Conservation (phyloP, 1,139 yeast species). For the Scheffersomyces insectosa region DNA sequence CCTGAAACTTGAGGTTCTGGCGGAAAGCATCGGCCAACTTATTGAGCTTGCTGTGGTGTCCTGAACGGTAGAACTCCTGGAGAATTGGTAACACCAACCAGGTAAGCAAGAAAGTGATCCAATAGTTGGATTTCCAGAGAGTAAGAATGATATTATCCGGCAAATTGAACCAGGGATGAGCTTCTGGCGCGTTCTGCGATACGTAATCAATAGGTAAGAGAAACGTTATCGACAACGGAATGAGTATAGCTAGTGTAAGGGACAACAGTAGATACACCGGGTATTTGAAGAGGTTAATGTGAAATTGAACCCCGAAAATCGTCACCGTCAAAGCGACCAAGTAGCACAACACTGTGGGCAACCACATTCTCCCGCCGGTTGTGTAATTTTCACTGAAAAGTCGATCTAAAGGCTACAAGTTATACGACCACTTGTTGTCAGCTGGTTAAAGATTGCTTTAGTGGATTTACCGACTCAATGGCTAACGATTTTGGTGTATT, state of each 20-base stretch:
- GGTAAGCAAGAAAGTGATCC: slow-evolving; percentile 76
- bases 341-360: slow-evolving; percentile 29
- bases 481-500: no score
- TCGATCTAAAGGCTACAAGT: no score
- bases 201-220: slow-evolving; percentile 46
- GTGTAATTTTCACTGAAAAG: no score
- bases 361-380: slow-evolving; percentile 25
- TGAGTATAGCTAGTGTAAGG: slow-evolving; percentile 40
- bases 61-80: slow-evolving; percentile 73
- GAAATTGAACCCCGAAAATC: slow-evolving; percentile 36
- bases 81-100: slow-evolving; percentile 73
- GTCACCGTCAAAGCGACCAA: slow-evolving; percentile 28
- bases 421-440: no score
- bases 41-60: slow-evolving; percentile 51
- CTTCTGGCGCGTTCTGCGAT: slow-evolving; percentile 24
- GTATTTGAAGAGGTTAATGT: slow-evolving; percentile 37
- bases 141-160: slow-evolving; percentile 49
- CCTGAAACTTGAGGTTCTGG: slow-evolving; percentile 60
- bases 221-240: slow-evolving; percentile 43
- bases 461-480: no score
- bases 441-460: no score
- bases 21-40: slow-evolving; percentile 58
- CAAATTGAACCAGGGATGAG: slow-evolving; percentile 25
- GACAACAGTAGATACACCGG: slow-evolving; percentile 38
- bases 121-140: slow-evolving; percentile 74